Conservation (phyloP, 108 stramenopile genomes). For the Ochromonas danica region DNA sequence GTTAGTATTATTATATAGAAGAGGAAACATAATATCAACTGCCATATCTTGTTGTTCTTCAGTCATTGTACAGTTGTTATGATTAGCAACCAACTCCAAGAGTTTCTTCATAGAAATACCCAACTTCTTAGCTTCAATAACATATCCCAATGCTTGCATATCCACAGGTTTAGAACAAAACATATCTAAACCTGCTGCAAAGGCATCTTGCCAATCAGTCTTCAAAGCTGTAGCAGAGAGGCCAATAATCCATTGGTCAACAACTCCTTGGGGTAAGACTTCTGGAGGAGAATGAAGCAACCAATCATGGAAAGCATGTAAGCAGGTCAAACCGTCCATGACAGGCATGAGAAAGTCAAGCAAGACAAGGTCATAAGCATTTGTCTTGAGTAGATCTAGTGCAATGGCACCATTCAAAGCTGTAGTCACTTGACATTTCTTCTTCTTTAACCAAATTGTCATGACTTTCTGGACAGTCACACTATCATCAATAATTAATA, state of each 20-base stretch:
- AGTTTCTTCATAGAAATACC: too few relatives aligned
- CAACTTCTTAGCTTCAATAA: background rate
- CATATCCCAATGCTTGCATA: background rate
- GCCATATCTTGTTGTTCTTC: too few relatives aligned
- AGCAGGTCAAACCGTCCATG: conserved; percentile 86
- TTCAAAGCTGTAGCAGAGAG: background rate
- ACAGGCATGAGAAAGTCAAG: conserved; percentile 93
- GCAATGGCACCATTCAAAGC: conserved; percentile 19
- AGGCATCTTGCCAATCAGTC: background rate
- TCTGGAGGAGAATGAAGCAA: conserved; percentile 39
- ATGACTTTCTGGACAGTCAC: too few relatives aligned
- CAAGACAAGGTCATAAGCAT: conserved; percentile 83
- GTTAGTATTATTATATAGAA: too few relatives aligned
- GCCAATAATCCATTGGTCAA: background rate
- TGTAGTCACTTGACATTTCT: background rate
- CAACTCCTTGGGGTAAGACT: background rate
- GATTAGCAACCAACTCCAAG: too few relatives aligned
- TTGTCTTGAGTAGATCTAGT: conserved; percentile 66
- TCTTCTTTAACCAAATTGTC: conserved; percentile 7
- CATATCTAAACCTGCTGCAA: background rate
- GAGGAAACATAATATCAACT: too few relatives aligned
- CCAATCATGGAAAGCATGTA: conserved; percentile 74
- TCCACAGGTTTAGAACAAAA: background rate
- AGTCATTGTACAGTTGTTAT: too few relatives aligned
- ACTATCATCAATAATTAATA: background rate